A percentile compares a stretch with the other conserved stretches of the same genome.
Evolutionary conservation across 1,139 yeast genomes (phyloP).

Genomic region (Sugiyamaella japonica): DNA sequence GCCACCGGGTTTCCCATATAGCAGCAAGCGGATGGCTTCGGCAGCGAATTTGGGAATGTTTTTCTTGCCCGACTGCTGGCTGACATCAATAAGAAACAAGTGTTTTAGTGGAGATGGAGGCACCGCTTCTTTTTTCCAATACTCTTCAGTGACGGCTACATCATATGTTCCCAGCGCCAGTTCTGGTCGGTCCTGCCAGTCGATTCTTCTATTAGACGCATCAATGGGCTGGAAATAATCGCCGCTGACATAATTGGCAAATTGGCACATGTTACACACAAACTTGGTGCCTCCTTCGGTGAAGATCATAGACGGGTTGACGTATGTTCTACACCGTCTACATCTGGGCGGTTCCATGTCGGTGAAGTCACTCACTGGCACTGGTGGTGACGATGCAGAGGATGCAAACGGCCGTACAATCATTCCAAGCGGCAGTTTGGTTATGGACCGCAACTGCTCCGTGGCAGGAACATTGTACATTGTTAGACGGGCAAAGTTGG

Average conservation of each 20-base stretch:
- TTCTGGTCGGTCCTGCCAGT: constrained; percentile 69
- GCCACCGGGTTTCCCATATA: constrained; percentile 42
- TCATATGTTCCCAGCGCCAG: constrained; percentile 84
- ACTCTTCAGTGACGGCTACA: constrained; percentile 70
- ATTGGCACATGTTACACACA: constrained; percentile 85
- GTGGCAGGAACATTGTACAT: constrained; percentile 83
- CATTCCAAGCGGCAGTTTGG: constrained; percentile 80
- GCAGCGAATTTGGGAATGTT: constrained; percentile 67
- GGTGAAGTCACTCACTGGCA: constrained; percentile 67
- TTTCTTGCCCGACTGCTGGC: constrained; percentile 60
- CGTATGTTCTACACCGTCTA: constrained; percentile 83
- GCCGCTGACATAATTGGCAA: constrained; percentile 66
- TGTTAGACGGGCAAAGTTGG: constrained; percentile 74
- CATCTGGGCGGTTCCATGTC: constrained; percentile 78
- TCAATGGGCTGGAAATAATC: constrained; percentile 69
- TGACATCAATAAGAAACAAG: constrained; percentile 75
- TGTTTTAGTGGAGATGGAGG: constrained; percentile 59
- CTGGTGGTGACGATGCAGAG: constrained; percentile 40
- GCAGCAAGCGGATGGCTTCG: constrained; percentile 66
- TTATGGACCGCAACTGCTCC: constrained; percentile 65
- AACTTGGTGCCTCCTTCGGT: constrained; percentile 64
- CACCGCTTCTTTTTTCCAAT: constrained; percentile 54
- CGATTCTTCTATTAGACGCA: constrained; percentile 57
- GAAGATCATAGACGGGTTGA: constrained; percentile 77
- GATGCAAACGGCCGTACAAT: constrained; percentile 69